Percentiles rank a stretch among this genome's conserved stretches.
Conservation (phyloP, 2,329 filamentous ascomycete genomes). For the Pestalotiopsis sp. region DNA sequence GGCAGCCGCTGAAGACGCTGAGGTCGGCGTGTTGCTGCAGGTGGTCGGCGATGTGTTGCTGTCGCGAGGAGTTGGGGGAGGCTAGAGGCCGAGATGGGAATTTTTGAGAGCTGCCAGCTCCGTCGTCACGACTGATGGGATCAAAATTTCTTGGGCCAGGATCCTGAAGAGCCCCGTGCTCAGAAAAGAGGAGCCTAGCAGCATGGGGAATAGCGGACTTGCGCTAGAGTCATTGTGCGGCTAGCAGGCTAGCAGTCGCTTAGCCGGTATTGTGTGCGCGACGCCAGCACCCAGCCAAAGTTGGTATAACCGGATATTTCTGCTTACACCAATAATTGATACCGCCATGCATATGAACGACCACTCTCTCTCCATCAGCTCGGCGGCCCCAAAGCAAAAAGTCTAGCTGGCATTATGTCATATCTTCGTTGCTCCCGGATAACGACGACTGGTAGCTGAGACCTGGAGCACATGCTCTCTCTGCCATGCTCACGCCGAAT, state of each 20-base stretch:
- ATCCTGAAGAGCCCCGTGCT: slow-evolving; percentile 12
- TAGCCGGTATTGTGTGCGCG: neutral
- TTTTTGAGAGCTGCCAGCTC: slow-evolving; percentile 15
- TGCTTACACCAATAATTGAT: slow-evolving; percentile 3
- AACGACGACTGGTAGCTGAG: neutral
- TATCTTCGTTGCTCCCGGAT: slow-evolving; percentile 1
- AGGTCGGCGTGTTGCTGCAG: neutral
- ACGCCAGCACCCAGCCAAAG: neutral
- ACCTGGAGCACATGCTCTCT: neutral
- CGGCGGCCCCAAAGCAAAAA: neutral
- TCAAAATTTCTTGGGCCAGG: slow-evolving; percentile 21
- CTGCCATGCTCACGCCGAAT: neutral
- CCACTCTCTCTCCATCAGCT: neutral
- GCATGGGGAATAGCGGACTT: neutral
- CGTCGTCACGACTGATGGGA: slow-evolving; percentile 16
- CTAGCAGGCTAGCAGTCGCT: neutral
- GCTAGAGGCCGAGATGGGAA: slow-evolving; percentile 1
- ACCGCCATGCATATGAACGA: neutral
- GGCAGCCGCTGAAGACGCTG: neutral
- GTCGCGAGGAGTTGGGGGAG: neutral
- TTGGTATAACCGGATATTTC: neutral
- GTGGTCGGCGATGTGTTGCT: slow-evolving; percentile 5
- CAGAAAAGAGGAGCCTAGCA: slow-evolving; percentile 6
- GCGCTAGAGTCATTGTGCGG: neutral
- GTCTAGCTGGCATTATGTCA: slow-evolving; percentile 4